Conservation (phyloP, 352 stramenopile species). For the Pilasporangium apinafurcum region DNA sequence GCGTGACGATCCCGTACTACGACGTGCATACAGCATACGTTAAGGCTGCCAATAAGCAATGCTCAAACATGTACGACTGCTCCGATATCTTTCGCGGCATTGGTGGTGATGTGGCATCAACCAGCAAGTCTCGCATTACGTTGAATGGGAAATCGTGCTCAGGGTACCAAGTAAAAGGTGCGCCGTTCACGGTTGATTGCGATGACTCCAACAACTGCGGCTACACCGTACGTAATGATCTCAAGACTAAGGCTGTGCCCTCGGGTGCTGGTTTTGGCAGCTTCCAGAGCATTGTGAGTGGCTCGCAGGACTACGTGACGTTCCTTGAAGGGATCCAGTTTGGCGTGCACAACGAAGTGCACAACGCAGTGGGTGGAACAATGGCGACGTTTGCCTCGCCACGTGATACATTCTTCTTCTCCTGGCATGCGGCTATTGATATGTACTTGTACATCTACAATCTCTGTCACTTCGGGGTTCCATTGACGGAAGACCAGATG, state of each 20-base stretch:
- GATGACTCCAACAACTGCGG: slow-evolving; percentile 36
- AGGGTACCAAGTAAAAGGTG: slow-evolving; percentile 19
- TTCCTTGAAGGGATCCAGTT: slow-evolving; percentile 58
- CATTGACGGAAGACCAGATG: slow-evolving; percentile 34
- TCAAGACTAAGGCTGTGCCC: slow-evolving; percentile 27
- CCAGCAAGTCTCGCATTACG: slow-evolving; percentile 4
- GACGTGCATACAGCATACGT: slow-evolving; percentile 66
- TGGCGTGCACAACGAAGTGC: slow-evolving; percentile 57
- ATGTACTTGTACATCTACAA: slow-evolving; percentile 69
- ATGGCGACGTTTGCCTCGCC: slow-evolving; percentile 47
- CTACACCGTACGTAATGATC: slow-evolving; percentile 32
- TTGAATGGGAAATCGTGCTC: slow-evolving; percentile 23
- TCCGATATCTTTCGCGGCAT: slow-evolving; percentile 50
- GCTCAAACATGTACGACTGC: slow-evolving; percentile 55
- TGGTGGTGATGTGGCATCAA: slow-evolving; percentile 22
- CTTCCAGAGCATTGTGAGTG: slow-evolving; percentile 46
- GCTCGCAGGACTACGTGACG: slow-evolving; percentile 42
- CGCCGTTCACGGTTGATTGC: slow-evolving; percentile 26
- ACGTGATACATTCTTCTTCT: slow-evolving; percentile 60
- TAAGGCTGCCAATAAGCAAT: slow-evolving; percentile 33
- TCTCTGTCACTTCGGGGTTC: slow-evolving; percentile 49
- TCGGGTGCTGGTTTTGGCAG: slow-evolving; percentile 39
- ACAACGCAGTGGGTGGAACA: slow-evolving; percentile 43
- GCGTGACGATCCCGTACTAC: slow-evolving; percentile 74
- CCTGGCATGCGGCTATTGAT: slow-evolving; percentile 57